Evolutionary conservation across 2,329 filamentous ascomycete species (phyloP).

Genomic region (Apiospora pterosperma): DNA sequence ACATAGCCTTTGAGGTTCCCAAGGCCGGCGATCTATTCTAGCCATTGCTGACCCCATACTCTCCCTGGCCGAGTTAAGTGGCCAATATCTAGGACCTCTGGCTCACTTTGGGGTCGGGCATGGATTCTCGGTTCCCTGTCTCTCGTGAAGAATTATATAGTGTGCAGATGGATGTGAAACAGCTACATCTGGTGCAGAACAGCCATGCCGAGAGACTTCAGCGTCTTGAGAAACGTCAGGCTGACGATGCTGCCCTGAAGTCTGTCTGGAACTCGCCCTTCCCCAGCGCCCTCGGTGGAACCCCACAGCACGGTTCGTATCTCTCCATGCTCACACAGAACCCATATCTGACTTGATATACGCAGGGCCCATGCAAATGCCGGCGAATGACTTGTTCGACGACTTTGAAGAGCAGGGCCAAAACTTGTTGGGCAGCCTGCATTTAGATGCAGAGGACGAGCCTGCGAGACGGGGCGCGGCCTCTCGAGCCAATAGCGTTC

Average conservation of each 20-base stretch:
- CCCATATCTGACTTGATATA: constrained; percentile 16
- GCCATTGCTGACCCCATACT: not conserved
- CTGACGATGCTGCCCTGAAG: constrained; percentile 67
- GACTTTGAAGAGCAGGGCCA: constrained; percentile 85
- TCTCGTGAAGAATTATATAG: constrained; percentile 63
- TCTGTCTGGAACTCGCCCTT: constrained; percentile 95
- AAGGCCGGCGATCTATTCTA: not conserved
- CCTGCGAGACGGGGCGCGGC: constrained; percentile 80
- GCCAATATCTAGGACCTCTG: not conserved
- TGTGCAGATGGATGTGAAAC: constrained; percentile 69
- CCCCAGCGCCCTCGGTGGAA: constrained; percentile 77
- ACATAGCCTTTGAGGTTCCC: not conserved
- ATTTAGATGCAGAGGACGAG: constrained; percentile 84
- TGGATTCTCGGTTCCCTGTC: constrained; percentile 61
- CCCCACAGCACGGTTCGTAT: constrained; percentile 77
- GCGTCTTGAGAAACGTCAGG: constrained; percentile 63
- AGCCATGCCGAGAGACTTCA: constrained; percentile 60
- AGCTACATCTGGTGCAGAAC: constrained; percentile 61
- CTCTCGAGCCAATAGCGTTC: constrained; percentile 93
- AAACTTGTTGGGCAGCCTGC: constrained; percentile 74
- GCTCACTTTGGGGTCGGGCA: constrained; percentile 35
- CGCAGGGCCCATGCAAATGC: constrained; percentile 74
- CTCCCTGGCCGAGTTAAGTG: not conserved
- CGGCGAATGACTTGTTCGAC: constrained; percentile 81
- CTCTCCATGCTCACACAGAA: constrained; percentile 9